These are phyloP conservation scores for Suillus alpinus DNA, from an alignment of 768 basidiomycete species.

Conservation along the genomic window DNA sequence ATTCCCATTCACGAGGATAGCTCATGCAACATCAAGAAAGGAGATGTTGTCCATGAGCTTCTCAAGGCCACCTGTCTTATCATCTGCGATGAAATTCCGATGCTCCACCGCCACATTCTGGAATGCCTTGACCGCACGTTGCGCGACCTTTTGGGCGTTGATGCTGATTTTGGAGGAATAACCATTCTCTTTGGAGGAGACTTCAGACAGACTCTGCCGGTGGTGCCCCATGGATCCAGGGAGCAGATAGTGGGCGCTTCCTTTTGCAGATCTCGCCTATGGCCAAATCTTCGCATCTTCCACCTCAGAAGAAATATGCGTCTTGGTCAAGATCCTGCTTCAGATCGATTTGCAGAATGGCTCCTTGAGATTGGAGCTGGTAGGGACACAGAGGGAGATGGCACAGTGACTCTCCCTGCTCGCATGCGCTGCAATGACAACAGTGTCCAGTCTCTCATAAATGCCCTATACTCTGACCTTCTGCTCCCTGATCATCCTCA, in stretches of 20 bases:
- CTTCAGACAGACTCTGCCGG: slow-evolving; percentile 46
- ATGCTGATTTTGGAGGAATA: slow-evolving; percentile 41
- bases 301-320: slow-evolving; percentile 41
- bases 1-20: slow-evolving; percentile 30
- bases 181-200: slow-evolving; percentile 49
- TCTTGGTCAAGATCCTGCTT: slow-evolving; percentile 28
- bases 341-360: slow-evolving; percentile 34
- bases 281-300: slow-evolving; percentile 32
- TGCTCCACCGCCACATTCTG: slow-evolving; percentile 33
- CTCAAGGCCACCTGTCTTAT: too few relatives aligned
- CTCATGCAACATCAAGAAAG: slow-evolving; percentile 27
- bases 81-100: slow-evolving; percentile 3
- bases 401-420: slow-evolving; percentile 22
- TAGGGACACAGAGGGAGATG: slow-evolving; percentile 12
- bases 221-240: slow-evolving; percentile 35
- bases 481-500: slow-evolving; percentile 9
- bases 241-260: slow-evolving; percentile 37
- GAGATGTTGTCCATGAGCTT: too few relatives aligned
- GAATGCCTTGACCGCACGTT: slow-evolving; percentile 42
- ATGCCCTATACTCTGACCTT: slow-evolving; percentile 25
- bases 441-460: slow-evolving; percentile 20
- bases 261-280: slow-evolving; percentile 36
- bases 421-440: slow-evolving; percentile 19
- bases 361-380: slow-evolving; percentile 38
- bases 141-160: slow-evolving; percentile 28